Evolutionary conservation across 805 yeast genomes (phyloP).

Genomic region (Candida sonorensis): DNA sequence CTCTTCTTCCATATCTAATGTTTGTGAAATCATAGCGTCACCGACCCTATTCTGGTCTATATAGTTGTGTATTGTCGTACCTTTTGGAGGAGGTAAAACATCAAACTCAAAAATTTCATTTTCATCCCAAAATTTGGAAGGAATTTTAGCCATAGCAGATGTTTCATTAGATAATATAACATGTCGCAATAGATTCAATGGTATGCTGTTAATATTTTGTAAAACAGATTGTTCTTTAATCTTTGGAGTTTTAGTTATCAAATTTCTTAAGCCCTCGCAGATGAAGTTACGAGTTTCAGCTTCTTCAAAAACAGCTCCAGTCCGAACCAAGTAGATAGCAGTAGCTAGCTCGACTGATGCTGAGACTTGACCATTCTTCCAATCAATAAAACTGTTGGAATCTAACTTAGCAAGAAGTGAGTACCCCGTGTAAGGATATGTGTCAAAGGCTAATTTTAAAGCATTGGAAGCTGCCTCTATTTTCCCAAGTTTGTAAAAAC

Average conservation of each 20-base stretch:
- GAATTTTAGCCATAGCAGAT: constrained; percentile 63
- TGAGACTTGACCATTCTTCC: constrained; percentile 22
- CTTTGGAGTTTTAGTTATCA: constrained; percentile 14
- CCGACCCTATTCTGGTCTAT: constrained; percentile 42
- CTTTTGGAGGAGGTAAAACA: constrained; percentile 56
- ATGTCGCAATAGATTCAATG: constrained; percentile 58
- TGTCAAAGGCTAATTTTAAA: constrained; percentile 42
- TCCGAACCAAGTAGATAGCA: constrained; percentile 55
- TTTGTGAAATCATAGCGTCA: constrained; percentile 28
- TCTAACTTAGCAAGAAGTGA: constrained; percentile 44
- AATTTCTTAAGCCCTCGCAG: constrained; percentile 8
- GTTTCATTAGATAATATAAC: constrained; percentile 67
- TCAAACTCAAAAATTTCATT: constrained; percentile 66
- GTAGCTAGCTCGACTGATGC: constrained; percentile 35
- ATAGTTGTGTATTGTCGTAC: constrained; percentile 36
- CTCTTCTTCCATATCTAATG: constrained; percentile 19
- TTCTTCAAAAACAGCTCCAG: constrained; percentile 48
- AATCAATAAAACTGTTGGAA: constrained; percentile 17
- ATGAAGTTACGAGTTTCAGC: constrained; percentile 36
- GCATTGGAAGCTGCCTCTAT: constrained; percentile 38
- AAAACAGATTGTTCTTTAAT: constrained; percentile 9
- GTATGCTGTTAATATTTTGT: constrained; percentile 32
- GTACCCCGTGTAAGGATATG: constrained; percentile 53
- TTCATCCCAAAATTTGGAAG: constrained; percentile 51
- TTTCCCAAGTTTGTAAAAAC: constrained; percentile 39